These are phyloP conservation scores for Bipolaris gigantea DNA, from an alignment of 2,329 filamentous ascomycete species.

Conservation along the genomic window DNA sequence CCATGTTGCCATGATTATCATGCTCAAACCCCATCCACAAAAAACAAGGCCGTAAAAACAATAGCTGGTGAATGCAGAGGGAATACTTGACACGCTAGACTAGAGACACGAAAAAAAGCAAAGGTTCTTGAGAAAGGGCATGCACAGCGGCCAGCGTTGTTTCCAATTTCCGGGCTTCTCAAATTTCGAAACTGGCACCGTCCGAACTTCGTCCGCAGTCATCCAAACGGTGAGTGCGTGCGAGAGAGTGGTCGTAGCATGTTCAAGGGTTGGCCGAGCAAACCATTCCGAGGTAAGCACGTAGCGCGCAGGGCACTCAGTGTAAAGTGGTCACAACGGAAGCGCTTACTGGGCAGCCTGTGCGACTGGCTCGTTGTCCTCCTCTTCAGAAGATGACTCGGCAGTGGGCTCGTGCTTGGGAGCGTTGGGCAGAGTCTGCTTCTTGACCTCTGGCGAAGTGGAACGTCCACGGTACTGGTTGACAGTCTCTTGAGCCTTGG, in stretches of 20 bases:
- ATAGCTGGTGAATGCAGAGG: constrained; percentile 13
- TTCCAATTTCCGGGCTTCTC: constrained; percentile 35
- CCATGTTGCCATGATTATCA: constrained; percentile 17
- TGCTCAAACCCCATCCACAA: constrained; percentile 20
- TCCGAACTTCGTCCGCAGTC: constrained; percentile 25
- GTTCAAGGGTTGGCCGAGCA: background rate
- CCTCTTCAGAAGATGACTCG: constrained; percentile 13
- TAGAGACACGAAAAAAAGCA: constrained; percentile 14
- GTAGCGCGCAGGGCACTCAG: background rate
- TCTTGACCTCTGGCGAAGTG: constrained; percentile 38
- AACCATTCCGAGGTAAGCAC: background rate
- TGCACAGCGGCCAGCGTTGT: constrained; percentile 23
- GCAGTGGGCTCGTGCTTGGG: constrained; percentile 18
- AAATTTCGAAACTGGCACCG: constrained; percentile 21
- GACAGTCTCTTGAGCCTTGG: constrained; percentile 59
- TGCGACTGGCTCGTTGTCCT: constrained; percentile 20
- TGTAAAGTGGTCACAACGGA: background rate
- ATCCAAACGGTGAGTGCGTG: constrained; percentile 26
- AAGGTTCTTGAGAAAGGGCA: constrained; percentile 31
- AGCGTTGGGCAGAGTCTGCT: constrained; percentile 21
- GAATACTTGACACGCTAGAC: constrained; percentile 28
- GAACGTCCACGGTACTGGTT: constrained; percentile 45
- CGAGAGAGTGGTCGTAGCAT: constrained; percentile 1
- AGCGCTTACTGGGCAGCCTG: constrained; percentile 34
- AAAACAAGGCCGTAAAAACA: constrained; percentile 12